Conservation (phyloP, 257 asterid species). For the Echites panduratus region DNA sequence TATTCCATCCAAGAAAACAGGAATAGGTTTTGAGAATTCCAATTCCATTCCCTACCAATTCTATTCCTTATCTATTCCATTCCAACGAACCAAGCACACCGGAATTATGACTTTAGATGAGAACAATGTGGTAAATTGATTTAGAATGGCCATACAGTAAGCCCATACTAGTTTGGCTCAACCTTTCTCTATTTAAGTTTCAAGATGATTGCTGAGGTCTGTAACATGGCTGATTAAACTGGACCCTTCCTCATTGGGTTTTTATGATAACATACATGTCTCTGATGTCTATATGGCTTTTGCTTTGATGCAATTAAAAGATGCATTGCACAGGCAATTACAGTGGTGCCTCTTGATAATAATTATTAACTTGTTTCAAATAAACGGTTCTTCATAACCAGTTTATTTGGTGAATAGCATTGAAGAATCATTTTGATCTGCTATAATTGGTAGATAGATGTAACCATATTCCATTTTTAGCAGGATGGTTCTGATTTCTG, state of each 20-base stretch:
- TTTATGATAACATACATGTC: not conserved
- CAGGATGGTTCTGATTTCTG: slow-evolving; percentile 75
- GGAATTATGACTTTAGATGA: not conserved
- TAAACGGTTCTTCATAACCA: not conserved
- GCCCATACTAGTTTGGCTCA: not conserved
- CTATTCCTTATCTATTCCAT: too few species aligned
- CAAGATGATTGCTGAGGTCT: not conserved
- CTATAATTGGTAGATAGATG: slow-evolving; percentile 5
- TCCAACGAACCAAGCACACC: too few species aligned
- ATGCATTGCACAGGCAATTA: not conserved
- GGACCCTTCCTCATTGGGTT: not conserved
- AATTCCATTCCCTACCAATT: too few species aligned
- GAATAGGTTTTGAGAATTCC: too few species aligned
- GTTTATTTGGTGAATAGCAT: not conserved
- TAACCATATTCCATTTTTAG: slow-evolving; percentile 16
- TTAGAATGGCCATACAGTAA: not conserved
- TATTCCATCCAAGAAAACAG: too few species aligned
- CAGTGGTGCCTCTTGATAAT: not conserved
- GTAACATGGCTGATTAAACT: slow-evolving; percentile 1
- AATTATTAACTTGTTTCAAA: not conserved
- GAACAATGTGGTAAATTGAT: not conserved
- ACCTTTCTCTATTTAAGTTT: not conserved
- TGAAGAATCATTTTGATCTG: not conserved
- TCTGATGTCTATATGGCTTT: not conserved
- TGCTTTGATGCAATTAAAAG: not conserved